Base-by-base conservation (phyloP, 202 grass and related monocot genomes). In the Panicum virgatum region DNA sequence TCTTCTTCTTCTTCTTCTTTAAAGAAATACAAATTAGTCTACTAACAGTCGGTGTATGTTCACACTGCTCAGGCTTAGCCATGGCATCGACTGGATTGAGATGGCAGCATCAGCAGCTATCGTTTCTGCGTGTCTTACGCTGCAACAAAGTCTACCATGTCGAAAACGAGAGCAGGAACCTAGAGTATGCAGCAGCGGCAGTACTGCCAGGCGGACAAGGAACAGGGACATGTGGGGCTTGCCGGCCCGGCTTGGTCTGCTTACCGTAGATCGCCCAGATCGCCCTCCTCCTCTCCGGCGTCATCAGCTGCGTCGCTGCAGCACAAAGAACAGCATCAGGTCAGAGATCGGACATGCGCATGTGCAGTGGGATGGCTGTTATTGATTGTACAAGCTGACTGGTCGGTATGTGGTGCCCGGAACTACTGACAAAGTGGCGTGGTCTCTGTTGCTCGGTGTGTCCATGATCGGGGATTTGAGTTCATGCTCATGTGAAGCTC, bases 241-340 rank as follows among this genome's bases (percentile, higher is more conserved):
- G n/a, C n/a, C n/a, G n/a, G n/a, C n/a, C n/a, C n/a, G n/a, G n/a
- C n/a, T n/a, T n/a, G 32, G 32, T 9, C 34, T 56, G 18, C 51
- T 88, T 94, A 98, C 96, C 96, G 64, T 95, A 93, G 43, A 98
- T 95, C 6, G 96, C 96, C 96, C 96, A 98, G 78, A 98, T 98
- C 13, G 96, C 96, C 26, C 50, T 85, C 75, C 96, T 90, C 47
- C 92, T 85, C 76, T 95, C 96, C 77, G 90, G 90, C 16, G 92
- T 98, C 96, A 98, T 98, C n/a, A 98, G 88, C 88, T 93, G 92
- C 57, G 96, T 98, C 25, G 92, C 96, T 97, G 89, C 38, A 66
- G 34, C 23, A 81, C 0, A 51, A 75, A 1, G 57, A 50, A 54
- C 14, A 48, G 45, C 10, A 16, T 34, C 43, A 30, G 10, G 29